Percentiles rank a stretch among this genome's conserved stretches.
These are phyloP conservation scores for Phenoliferia sp. DNA, from an alignment of 1,284 basidiomycete genomes.

Conservation along the genomic window DNA sequence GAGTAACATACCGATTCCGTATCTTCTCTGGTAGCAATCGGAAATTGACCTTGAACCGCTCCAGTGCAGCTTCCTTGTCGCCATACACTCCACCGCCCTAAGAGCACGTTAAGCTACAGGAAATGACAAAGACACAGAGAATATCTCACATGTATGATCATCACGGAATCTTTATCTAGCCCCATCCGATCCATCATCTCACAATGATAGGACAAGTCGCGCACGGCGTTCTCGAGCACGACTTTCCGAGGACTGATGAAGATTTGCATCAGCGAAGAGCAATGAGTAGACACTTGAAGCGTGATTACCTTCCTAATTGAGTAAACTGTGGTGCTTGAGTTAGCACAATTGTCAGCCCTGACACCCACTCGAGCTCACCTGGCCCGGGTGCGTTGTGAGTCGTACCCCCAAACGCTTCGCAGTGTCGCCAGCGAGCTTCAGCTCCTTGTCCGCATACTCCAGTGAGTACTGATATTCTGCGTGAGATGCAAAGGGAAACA, in stretches of 20 bases:
- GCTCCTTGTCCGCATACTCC: conserved; percentile 57
- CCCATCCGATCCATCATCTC: conserved; percentile 83
- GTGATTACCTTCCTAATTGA: conserved; percentile 7
- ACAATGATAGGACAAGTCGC: conserved; percentile 76
- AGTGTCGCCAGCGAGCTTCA: conserved; percentile 60
- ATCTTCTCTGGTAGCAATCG: conserved; percentile 58
- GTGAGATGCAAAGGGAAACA: conserved; percentile 89
- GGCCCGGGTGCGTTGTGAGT: conserved; percentile 80
- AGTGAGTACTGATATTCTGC: conserved; percentile 71
- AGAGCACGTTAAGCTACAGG: background rate
- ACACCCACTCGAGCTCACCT: conserved; percentile 43
- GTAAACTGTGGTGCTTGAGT: background rate
- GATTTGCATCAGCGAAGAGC: background rate
- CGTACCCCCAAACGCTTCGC: conserved; percentile 73
- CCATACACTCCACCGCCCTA: conserved; percentile 66
- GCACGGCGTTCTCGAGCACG: conserved; percentile 68
- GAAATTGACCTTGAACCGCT: conserved; percentile 68
- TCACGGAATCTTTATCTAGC: conserved; percentile 65
- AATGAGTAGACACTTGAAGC: too few relatives aligned
- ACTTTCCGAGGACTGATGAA: conserved; percentile 52
- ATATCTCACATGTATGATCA: conserved; percentile 60
- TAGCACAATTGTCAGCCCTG: background rate
- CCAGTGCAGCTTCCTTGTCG: conserved; percentile 66
- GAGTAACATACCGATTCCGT: conserved; percentile 56
- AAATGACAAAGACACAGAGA: background rate